Evolutionary conservation across 768 basidiomycete species (phyloP), one percentile per base, ranked within the genome.

Genomic region (Saitozyma sp.): DNA sequence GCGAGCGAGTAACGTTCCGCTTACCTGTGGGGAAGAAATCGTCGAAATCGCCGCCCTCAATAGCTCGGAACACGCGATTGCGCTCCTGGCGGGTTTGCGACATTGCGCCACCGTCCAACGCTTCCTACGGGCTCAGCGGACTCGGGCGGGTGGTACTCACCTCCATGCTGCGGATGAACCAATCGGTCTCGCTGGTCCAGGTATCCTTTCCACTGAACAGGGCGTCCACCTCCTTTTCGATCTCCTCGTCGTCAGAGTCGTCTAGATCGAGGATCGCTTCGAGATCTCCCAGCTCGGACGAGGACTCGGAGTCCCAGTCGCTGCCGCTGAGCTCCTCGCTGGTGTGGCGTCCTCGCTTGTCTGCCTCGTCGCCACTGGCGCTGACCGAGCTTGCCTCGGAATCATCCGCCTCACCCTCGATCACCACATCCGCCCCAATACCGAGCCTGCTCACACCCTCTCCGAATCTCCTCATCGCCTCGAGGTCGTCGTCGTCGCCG

Each of bases 11-110:
- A 50, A 40, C 63, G 9, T 79, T 75, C 20, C 17, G 17, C 65
- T 53, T 46, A 69, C 64, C 57, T 3, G 64, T 38, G 9, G 63
- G 68, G 59, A 68, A 65, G 42, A 62, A 60, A 52, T 76, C 74
- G 20, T 67, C 82, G 62, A 82, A 82, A 51, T 80, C 69, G 5
- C 88, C 90, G 67, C 87, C 80, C 11, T 81, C 81, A 42, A 90
- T 82, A 0, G 88, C 83, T 19, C 80, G 80, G 83, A 90, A 89
- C 0, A 87, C 54, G 38, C 82, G 76, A n/a, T 87, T 87, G 59
- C 82, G 80, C 60, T 79, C 76, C 67, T 86, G 41, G 73, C 19
- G 42, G n/a, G 43, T 53, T 37, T 52, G 46, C 8, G 79, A 9
- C 38, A 88, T 50, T 19, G 37, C 81, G 58, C 88, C 84, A 19